Evolutionary conservation across 257 asterid genomes (phyloP).

Genomic region (Scutellaria galericulata): DNA sequence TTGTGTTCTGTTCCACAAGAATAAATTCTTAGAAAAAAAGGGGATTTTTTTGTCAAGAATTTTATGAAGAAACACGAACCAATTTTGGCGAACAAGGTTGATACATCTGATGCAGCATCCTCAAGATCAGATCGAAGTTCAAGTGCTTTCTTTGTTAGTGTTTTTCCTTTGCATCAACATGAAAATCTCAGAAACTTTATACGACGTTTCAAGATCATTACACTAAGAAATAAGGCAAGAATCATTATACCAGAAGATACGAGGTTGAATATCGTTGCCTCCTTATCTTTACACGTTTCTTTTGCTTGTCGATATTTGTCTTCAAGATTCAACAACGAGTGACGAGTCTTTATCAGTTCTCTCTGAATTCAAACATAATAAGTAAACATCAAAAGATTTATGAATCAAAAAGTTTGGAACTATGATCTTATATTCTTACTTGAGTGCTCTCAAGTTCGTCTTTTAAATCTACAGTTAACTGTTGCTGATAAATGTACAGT

Average conservation of each 20-base stretch:
- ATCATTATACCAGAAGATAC: slow-evolving; percentile 42
- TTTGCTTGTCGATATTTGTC: slow-evolving; percentile 41
- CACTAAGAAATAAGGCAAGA: not conserved
- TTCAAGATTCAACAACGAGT: slow-evolving; percentile 51
- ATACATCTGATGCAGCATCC: slow-evolving; percentile 48
- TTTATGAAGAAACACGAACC: slow-evolving; percentile 36
- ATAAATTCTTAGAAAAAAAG: not conserved
- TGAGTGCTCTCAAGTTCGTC: slow-evolving; percentile 50
- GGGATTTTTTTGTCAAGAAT: not conserved
- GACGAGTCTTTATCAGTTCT: slow-evolving; percentile 47
- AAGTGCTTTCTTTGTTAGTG: slow-evolving; percentile 47
- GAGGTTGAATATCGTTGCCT: slow-evolving; percentile 42
- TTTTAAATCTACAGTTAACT: slow-evolving; percentile 48
- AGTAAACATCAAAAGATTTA: not conserved
- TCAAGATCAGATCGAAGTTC: slow-evolving; percentile 56
- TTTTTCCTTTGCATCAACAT: slow-evolving; percentile 41
- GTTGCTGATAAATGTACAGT: slow-evolving; percentile 51
- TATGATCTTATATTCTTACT: slow-evolving; percentile 38
- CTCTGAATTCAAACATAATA: slow-evolving; percentile 41
- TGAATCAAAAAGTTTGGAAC: not conserved
- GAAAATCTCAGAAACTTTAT: not conserved
- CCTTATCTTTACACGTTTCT: slow-evolving; percentile 48
- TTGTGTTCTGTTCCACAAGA: slow-evolving; percentile 47
- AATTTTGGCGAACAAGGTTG: slow-evolving; percentile 44
- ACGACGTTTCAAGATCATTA: not conserved